Evolutionary conservation across 2,329 filamentous ascomycete genomes (phyloP), one percentile per base, ranked within the genome.

Genomic region (Diaporthe eres): DNA sequence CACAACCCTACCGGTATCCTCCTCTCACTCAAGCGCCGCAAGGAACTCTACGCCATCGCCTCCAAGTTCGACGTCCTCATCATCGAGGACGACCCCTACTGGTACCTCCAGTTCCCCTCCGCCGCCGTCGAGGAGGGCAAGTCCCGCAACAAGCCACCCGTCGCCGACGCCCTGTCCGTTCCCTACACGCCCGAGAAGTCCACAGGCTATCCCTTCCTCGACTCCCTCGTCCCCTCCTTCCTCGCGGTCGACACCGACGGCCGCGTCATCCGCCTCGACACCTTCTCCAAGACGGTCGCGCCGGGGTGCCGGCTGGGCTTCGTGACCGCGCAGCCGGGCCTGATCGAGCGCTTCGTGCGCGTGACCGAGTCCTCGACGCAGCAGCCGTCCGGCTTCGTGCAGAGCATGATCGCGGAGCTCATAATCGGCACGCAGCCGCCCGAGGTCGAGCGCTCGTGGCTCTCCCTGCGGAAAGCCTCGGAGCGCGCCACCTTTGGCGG

Each of bases 11-110:
- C 95, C 0, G 93, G 94, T 42, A 92, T 93, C 44, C 92, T 94
- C 3, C 87, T 97, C 2, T 92, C 94, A 3, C 83, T 97, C 13
- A 86, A 93, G 80, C 92, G 96, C 55, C 91, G 94, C 74, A 93
- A 91, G 80, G 92, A 95, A 71, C 89, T 98, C 39, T 98, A 98
- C 82, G 90, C 89, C 25, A 83, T 98, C 19, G 97, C 94, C 85
- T 92, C 92, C 82, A 90, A 93, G 82, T 98, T 95, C 85, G 95
- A 98, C 83, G 90, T 98, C 77, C 90, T 98, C 80, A 98, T 98
- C 78, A 86, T 97, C 77, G 96, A 98, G 84, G 96, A 98, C 80
- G 96, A 98, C 77, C 96, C 96, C 8, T 98, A 98, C 86, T 98
- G 95, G 94, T 96, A 97, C 83, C 88, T 98, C 12, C 96, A 98